Evolutionary conservation across 2,329 filamentous ascomycete species (phyloP).

Genomic region (Epichloe sp.): DNA sequence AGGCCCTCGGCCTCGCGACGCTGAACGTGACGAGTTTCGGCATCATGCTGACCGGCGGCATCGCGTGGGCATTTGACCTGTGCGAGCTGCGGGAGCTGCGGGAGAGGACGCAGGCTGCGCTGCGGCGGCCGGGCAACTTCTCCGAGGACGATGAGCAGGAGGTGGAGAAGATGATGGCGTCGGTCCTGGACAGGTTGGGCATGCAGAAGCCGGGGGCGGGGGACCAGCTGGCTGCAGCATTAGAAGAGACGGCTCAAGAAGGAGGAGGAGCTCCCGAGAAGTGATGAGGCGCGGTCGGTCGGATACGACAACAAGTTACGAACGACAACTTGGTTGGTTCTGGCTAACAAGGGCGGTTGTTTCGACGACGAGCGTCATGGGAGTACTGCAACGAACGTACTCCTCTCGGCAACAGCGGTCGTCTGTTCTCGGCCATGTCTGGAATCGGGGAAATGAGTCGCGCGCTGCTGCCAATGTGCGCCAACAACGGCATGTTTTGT

Average conservation of each 20-base stretch:
- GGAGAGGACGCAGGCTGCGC: conserved; percentile 30
- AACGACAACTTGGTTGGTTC: too few relatives aligned
- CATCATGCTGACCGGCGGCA: conserved; percentile 61
- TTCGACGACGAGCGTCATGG: too few relatives aligned
- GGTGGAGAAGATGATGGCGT: conserved; percentile 47
- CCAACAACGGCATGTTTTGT: too few relatives aligned
- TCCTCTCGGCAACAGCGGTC: too few relatives aligned
- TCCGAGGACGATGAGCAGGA: conserved; percentile 42
- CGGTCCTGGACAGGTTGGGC: conserved; percentile 40
- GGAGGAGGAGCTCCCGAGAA: not conserved
- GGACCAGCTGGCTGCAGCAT: not conserved
- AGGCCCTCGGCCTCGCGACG: conserved; percentile 76
- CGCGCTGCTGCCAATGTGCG: too few relatives aligned
- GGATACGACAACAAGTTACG: not conserved
- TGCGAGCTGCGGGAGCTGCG: conserved; percentile 53
- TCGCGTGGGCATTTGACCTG: conserved; percentile 68
- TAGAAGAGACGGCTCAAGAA: not conserved
- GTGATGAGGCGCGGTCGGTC: not conserved
- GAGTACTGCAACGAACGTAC: too few relatives aligned
- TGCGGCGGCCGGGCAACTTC: conserved; percentile 20
- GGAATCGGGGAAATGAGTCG: too few relatives aligned
- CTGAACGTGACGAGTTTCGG: conserved; percentile 69
- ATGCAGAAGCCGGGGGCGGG: conserved; percentile 13
- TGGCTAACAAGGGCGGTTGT: too few relatives aligned
- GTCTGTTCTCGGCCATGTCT: too few relatives aligned